Conservation (phyloP, 257 asterid species). For the Solanum tarapatanum region DNA sequence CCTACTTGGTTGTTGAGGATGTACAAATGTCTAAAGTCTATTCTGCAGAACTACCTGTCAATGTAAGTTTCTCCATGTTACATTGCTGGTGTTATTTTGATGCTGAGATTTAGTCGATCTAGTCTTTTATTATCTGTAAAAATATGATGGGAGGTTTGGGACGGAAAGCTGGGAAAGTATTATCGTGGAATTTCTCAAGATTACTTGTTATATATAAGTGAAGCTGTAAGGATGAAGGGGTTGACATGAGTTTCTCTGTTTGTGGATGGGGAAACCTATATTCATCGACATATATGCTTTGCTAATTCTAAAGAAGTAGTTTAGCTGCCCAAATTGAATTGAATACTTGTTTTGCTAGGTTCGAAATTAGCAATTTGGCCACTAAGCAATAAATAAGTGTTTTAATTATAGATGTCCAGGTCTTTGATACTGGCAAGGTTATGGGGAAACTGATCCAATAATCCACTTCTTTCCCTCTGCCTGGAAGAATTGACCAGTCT, state of each 20-base stretch:
- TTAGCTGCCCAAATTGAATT: background rate
- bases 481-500: background rate
- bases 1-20: constrained; percentile 45
- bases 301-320: background rate
- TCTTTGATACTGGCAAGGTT: background rate
- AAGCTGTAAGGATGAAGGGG: background rate
- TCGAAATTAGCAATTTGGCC: background rate
- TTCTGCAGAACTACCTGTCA: constrained; percentile 45
- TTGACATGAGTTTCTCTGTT: background rate
- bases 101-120: background rate
- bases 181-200: background rate
- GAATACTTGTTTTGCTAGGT: background rate
- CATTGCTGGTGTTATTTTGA: background rate
- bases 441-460: background rate
- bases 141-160: background rate
- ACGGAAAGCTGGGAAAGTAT: background rate
- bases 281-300: background rate
- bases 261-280: background rate
- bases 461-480: background rate
- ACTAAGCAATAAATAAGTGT: background rate
- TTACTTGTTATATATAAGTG: background rate
- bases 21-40: constrained; percentile 49
- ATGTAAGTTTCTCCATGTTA: constrained; percentile 28
- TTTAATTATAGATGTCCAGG: background rate
- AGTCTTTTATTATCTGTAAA: background rate